Base-by-base conservation (phyloP, 2,329 filamentous ascomycete species). In the Epichloe gansuensis region DNA sequence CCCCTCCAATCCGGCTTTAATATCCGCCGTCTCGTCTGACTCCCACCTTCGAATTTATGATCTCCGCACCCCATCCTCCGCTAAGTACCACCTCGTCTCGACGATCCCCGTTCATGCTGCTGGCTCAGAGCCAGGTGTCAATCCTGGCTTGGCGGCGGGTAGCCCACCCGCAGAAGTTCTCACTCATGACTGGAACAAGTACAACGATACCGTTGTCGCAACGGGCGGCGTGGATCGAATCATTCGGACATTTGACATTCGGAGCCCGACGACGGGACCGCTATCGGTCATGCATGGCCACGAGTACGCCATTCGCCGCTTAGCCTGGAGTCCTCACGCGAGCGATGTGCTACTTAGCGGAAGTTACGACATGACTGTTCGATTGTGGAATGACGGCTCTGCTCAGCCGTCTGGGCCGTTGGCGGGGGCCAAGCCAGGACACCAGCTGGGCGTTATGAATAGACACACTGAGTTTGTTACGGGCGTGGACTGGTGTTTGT, bases 151-250 rank as follows among this genome's bases (percentile, higher is more conserved):
- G 58, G 53, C 66, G 62, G 48, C 71, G 69, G 64, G 70, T 36
- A 68, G 66, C 35, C 73, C 81, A n/a, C 89, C 89, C 0, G 77
- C 81, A 9, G 93, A 98, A 72, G 81, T 88, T 39, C 77, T 98
- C 35, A 95, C 90, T 0, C 93, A 97, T 69, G 93, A 98, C 68
- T 98, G 93, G 93, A 98, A 98, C 72, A 98, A 98, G 69, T 98
- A 98, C 70, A 80, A 86, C 40, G 82, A 89, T 58, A 85, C 82
- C 0, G 75, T 96, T 27, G 73, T 98, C 51, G 93, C 93, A 0
- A 89, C 89, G 0, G 93, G 82, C 1, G 91, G 93, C 51, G 93
- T 97, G 3, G 93, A 98, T 67, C 80, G 87, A 51, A 72, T 85
- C 17, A 84, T 98, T 55, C 82, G 93, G 47, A 93, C 87, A 0